Percentiles rank a stretch among this genome's conserved stretches.
These are phyloP conservation scores for Thalassiosira mediterranea DNA, from an alignment of 352 stramenopile genomes.

Conservation along the genomic window DNA sequence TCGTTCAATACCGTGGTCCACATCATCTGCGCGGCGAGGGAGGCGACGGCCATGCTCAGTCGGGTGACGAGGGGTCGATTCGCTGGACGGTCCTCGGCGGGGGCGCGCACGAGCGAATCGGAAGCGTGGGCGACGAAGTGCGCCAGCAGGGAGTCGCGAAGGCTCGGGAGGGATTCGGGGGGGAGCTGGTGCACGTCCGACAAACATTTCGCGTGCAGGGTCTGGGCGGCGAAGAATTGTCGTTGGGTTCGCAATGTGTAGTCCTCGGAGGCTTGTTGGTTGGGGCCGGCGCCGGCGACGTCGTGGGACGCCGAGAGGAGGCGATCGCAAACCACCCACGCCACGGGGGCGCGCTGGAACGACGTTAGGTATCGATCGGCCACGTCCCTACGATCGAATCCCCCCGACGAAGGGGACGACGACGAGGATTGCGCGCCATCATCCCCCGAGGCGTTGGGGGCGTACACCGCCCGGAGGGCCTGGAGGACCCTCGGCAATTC, in stretches of 20 bases:
- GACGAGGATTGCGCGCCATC: background rate
- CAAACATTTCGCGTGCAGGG: slow-evolving; percentile 78
- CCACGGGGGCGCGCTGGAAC: slow-evolving; percentile 68
- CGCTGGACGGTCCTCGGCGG: slow-evolving; percentile 27
- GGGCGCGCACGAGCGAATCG: slow-evolving; percentile 8
- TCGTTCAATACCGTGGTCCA: slow-evolving; percentile 60
- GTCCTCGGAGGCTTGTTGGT: slow-evolving; percentile 7
- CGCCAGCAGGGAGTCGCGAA: slow-evolving; percentile 69
- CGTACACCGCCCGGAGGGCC: slow-evolving; percentile 76
- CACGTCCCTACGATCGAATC: slow-evolving; percentile 63
- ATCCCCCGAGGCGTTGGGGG: slow-evolving; percentile 18
- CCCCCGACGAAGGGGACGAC: background rate
- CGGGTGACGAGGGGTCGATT: slow-evolving; percentile 61
- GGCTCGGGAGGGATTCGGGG: slow-evolving; percentile 40
- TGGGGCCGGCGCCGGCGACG: no score
- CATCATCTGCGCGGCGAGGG: slow-evolving; percentile 71
- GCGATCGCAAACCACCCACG: slow-evolving; percentile 80
- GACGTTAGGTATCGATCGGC: slow-evolving; percentile 78
- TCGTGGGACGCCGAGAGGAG: slow-evolving; percentile 38
- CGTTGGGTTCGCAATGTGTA: slow-evolving; percentile 54
- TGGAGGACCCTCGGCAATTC: slow-evolving; percentile 68
- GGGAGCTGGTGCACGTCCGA: slow-evolving; percentile 69
- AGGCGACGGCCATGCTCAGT: slow-evolving; percentile 67
- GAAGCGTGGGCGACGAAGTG: slow-evolving; percentile 58
- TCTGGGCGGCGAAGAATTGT: slow-evolving; percentile 83